phyloP scores from a whole-genome alignment of 202 grass and related monocot genomes.

The Schoenoplectus triqueter region DNA sequence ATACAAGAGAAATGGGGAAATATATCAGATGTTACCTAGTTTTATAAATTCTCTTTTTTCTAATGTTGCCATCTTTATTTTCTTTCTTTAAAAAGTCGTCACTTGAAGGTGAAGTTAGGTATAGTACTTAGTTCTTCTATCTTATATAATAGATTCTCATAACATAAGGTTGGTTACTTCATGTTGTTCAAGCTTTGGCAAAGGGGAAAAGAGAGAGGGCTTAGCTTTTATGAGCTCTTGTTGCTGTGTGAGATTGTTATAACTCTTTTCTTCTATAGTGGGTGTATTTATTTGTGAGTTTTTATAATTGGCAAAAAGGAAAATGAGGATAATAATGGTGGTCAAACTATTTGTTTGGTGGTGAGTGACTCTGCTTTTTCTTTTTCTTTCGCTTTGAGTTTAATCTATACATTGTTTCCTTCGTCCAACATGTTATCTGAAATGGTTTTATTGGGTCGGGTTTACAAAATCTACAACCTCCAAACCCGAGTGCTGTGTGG shows the following conservation, averaged over 20 bases:
- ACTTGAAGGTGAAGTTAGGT: conserved; percentile 71
- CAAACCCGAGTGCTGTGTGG: not conserved
- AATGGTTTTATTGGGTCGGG: conserved; percentile 20
- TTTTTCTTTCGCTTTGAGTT: not conserved
- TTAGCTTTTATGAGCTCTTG: conserved; percentile 39
- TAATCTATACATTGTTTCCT: conserved; percentile 15
- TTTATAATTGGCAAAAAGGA: conserved; percentile 35
- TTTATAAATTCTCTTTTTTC: conserved; percentile 32
- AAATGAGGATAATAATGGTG: conserved; percentile 40
- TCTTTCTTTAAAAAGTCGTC: conserved; percentile 48
- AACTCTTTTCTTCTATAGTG: conserved; percentile 38
- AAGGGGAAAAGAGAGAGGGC: conserved; percentile 10
- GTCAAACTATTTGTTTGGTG: conserved; percentile 39
- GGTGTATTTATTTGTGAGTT: conserved; percentile 41
- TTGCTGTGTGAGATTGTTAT: conserved; percentile 24
- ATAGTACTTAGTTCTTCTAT: conserved; percentile 58
- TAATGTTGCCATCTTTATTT: conserved; percentile 44
- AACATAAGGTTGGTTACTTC: conserved; percentile 31
- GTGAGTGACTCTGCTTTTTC: conserved; percentile 6
- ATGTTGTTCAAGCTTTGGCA: conserved; percentile 32
- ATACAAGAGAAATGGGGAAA: conserved; percentile 51
- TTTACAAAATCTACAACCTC: not conserved
- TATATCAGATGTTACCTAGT: conserved; percentile 43
- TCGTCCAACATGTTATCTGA: conserved; percentile 29
- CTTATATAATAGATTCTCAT: conserved; percentile 43